Evolutionary conservation across 2,329 filamentous ascomycete species (phyloP), one percentile per base, ranked within the genome.

Genomic region (Paraphaeosphaeria sporulosa): DNA sequence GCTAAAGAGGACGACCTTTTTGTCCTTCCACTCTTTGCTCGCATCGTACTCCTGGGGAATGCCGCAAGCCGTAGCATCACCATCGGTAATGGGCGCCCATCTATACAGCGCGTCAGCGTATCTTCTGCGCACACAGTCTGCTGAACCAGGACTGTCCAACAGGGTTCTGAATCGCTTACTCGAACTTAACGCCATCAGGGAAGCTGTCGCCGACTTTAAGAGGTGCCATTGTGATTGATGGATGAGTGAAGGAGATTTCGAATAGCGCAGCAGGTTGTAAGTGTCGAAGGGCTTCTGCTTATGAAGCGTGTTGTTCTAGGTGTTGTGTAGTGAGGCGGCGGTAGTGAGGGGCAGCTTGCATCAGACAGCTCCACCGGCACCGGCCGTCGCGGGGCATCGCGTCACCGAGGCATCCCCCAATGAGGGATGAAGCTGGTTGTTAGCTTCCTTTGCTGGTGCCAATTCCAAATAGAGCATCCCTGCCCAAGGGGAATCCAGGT

Each of bases 121-220:
- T 17, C 9, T 15, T 42, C 21, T 57, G 8, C 36, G 10, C 17
- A 2, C 32, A 19, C 30, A 47, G 25, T n/a, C 34, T 38, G 55
- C 48, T n/a, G 36, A 5, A 36, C 49, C 6, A 19, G 40, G 10
- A 10, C 8, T 2, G 34, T 19, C 17, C n/a, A 48, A 13, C 40
- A 23, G 43, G 52, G 51, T 48, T 7, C 25, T 34, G 36, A 42
- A 49, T 43, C 43, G 80, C 85, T 72, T 80, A 90, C 87, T 85
- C 84, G 85, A 97, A 97, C 79, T 85, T 84, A 63, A 96, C 89
- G 71, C 86, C 90, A 70, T 88, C 83, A 69, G 94, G 94, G 85
- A 98, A 94, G 77, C 84, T 83, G 79, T 96, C 92, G 76, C 94
- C 94, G 77, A 86, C 86, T 79, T 94, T 89, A 80, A 95, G 86